phyloP scores from a whole-genome alignment of 2,329 filamentous ascomycete genomes.

The Colletotrichum camelliae region DNA sequence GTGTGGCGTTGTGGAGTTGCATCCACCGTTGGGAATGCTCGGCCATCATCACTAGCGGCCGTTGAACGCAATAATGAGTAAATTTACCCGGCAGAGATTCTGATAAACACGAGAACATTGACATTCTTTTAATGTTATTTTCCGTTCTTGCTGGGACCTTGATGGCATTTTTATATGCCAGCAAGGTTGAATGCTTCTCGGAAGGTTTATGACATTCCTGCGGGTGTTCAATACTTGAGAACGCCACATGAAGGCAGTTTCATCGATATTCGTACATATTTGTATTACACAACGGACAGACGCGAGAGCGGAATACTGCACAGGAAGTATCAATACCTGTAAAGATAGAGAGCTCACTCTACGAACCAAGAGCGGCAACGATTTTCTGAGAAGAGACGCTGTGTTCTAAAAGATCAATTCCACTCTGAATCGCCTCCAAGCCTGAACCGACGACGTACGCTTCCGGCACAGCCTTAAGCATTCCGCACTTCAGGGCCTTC shows the following conservation, averaged over 20 bases:
- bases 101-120: background rate
- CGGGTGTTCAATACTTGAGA: background rate
- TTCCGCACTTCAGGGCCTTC: background rate
- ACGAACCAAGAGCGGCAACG: background rate
- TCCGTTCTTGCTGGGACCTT: background rate
- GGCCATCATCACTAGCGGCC: background rate
- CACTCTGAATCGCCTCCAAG: background rate
- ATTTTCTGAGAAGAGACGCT: background rate
- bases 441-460: background rate
- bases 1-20: background rate
- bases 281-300: background rate
- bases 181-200: background rate
- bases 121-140: rapidly evolving
- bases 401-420: background rate
- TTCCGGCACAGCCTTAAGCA: background rate
- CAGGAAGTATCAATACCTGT: background rate
- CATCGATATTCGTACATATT: background rate
- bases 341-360: background rate
- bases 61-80: background rate
- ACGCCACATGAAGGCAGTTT: background rate
- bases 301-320: background rate
- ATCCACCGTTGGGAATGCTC: background rate
- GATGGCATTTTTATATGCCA: too few species aligned
- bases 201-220: background rate
- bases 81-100: background rate